phyloP scores from a whole-genome alignment of 2,329 filamentous ascomycete species.

The Pochonia chlamydosporia region DNA sequence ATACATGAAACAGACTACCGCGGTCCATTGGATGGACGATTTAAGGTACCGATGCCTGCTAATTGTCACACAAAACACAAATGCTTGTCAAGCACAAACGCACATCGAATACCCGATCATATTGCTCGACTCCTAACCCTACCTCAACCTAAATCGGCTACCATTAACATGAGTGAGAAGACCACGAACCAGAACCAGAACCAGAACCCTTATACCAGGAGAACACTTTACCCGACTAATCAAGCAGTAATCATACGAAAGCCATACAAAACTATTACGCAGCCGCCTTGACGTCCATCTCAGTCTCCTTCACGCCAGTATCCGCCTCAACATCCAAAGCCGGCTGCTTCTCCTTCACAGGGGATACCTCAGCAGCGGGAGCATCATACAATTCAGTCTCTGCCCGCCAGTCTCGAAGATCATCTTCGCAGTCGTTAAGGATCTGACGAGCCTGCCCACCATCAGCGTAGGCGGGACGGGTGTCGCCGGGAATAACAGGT shows the following conservation, averaged over 20 bases:
- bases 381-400: slow-evolving; percentile 30
- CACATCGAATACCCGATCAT: not conserved
- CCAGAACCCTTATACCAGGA: not conserved
- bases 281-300: not conserved
- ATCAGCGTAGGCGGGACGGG: slow-evolving; percentile 61
- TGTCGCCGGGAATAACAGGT: slow-evolving; percentile 81
- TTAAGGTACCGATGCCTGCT: no score
- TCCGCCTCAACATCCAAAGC: slow-evolving; percentile 5
- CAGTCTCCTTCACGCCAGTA: not conserved
- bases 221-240: not conserved
- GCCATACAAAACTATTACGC: not conserved
- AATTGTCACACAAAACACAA: no score
- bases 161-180: not conserved
- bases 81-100: no score
- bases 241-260: not conserved
- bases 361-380: slow-evolving; percentile 16
- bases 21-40: no score
- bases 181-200: not conserved
- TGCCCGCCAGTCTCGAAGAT: slow-evolving; percentile 69
- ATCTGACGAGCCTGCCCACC: slow-evolving; percentile 70
- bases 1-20: no score
- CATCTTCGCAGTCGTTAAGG: slow-evolving; percentile 86
- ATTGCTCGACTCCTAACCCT: not conserved
- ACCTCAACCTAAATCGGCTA: not conserved
- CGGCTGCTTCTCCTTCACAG: slow-evolving; percentile 18